phyloP scores from a whole-genome alignment of 441 rosid genomes.

The Jatropha podagrica region DNA sequence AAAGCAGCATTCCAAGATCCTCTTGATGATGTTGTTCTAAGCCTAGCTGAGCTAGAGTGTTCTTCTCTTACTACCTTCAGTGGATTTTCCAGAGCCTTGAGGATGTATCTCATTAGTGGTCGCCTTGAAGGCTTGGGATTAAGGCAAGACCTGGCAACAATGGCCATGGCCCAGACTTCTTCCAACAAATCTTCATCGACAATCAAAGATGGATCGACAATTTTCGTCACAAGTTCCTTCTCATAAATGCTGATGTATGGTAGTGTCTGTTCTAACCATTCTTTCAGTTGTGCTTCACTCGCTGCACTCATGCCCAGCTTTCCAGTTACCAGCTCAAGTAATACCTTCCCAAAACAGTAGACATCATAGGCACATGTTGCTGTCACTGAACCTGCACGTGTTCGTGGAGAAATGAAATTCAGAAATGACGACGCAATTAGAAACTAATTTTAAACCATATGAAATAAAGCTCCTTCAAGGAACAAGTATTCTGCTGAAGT shows the following conservation, averaged over 20 bases:
- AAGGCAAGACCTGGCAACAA: slow-evolving; percentile 92
- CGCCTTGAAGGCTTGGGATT: slow-evolving; percentile 90
- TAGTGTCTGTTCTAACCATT: slow-evolving; percentile 69
- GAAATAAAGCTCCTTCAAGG: not conserved
- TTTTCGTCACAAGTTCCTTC: slow-evolving; percentile 85
- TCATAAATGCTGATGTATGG: slow-evolving; percentile 72
- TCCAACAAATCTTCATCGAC: slow-evolving; percentile 91
- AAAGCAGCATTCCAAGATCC: slow-evolving; percentile 89
- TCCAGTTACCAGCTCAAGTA: slow-evolving; percentile 96
- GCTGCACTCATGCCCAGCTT: slow-evolving; percentile 78
- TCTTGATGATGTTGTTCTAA: slow-evolving; percentile 76
- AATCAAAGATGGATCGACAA: slow-evolving; percentile 82
- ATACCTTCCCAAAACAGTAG: slow-evolving; percentile 93
- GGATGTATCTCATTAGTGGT: slow-evolving; percentile 86
- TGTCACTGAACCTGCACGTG: slow-evolving; percentile 49
- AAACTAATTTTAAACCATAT: not conserved
- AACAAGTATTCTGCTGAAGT: not conserved
- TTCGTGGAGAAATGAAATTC: slow-evolving; percentile 20
- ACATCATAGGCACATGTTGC: slow-evolving; percentile 79
- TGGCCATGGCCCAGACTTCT: slow-evolving; percentile 99
- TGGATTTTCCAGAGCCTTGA: slow-evolving; percentile 91
- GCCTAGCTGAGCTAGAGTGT: slow-evolving; percentile 56
- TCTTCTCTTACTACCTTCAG: slow-evolving; percentile 89
- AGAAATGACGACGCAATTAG: slow-evolving; percentile 3
- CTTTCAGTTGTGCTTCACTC: slow-evolving; percentile 53